These are phyloP conservation scores for Verticillium longisporum DNA, from an alignment of 2,329 filamentous ascomycete species.

Conservation along the genomic window DNA sequence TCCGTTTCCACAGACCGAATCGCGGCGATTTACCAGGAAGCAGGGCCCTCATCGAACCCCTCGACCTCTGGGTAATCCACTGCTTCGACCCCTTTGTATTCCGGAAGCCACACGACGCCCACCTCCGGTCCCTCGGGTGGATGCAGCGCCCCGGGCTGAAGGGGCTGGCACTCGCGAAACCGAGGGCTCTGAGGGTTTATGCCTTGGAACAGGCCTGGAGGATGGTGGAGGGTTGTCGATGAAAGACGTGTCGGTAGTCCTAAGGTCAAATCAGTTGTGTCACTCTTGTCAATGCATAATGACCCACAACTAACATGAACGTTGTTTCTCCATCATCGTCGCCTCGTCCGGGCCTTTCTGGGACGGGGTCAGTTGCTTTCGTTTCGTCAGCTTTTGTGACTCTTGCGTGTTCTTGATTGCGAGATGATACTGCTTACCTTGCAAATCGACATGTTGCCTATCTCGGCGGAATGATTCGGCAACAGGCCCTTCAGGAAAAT, in stretches of 20 bases:
- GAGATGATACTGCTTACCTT: constrained; percentile 2
- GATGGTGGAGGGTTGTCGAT: constrained; percentile 71
- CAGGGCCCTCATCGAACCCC: constrained; percentile 31
- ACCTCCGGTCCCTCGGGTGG: constrained; percentile 17
- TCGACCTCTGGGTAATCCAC: constrained; percentile 40
- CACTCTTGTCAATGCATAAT: neutral
- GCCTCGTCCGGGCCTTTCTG: constrained; percentile 18
- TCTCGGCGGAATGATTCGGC: constrained; percentile 72
- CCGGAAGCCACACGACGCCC: constrained; percentile 19
- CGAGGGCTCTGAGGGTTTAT: constrained; percentile 29
- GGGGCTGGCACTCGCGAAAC: constrained; percentile 39
- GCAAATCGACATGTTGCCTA: constrained; percentile 48
- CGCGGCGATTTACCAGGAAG: neutral
- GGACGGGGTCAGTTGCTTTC: constrained; percentile 8
- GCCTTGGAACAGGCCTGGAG: constrained; percentile 41
- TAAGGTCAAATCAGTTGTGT: constrained; percentile 22
- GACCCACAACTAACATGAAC: constrained; percentile 55
- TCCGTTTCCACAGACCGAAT: neutral
- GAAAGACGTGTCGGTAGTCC: constrained; percentile 87
- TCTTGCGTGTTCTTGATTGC: neutral
- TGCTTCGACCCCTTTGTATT: constrained; percentile 32
- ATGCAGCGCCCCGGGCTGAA: constrained; percentile 28
- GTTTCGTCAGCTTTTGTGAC: neutral
- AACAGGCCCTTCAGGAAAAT: constrained; percentile 90
- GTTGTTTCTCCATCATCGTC: constrained; percentile 65